A percentile compares a stretch with the other conserved stretches of the same genome.
These are phyloP conservation scores for Cryphonectria radicalis DNA, from an alignment of 2,329 filamentous ascomycete species.

Conservation along the genomic window DNA sequence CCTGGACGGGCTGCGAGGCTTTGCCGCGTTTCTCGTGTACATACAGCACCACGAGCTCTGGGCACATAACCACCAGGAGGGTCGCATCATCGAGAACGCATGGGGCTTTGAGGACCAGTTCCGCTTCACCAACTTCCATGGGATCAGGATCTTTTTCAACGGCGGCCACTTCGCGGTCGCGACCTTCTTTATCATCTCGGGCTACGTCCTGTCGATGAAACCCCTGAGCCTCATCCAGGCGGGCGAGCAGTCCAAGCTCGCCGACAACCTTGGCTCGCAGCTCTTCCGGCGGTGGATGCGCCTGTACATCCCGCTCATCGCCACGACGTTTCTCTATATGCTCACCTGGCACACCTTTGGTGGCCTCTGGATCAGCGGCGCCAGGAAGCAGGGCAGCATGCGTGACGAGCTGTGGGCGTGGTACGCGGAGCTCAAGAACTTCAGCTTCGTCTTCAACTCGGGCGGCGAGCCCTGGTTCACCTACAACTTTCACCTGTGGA, in stretches of 20 bases:
- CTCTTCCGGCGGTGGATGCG: conserved; percentile 55
- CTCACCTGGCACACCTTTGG: conserved; percentile 58
- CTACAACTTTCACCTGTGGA: conserved; percentile 66
- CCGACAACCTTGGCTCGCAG: conserved; percentile 51
- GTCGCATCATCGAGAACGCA: conserved; percentile 53
- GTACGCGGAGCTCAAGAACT: conserved; percentile 67
- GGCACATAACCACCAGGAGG: conserved; percentile 50
- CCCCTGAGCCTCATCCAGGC: conserved; percentile 51
- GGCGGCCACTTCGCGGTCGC: conserved; percentile 65
- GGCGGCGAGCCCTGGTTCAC: conserved; percentile 60
- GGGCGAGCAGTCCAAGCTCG: conserved; percentile 46
- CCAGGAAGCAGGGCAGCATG: conserved; percentile 45
- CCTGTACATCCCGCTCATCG: conserved; percentile 56
- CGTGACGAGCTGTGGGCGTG: conserved; percentile 54
- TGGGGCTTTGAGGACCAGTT: conserved; percentile 55
- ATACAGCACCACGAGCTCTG: conserved; percentile 64
- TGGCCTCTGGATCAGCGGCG: conserved; percentile 47
- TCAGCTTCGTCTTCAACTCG: conserved; percentile 67
- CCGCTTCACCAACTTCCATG: conserved; percentile 58
- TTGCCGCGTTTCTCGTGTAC: conserved; percentile 70
- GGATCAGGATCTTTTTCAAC: conserved; percentile 62
- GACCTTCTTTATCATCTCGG: conserved; percentile 61
- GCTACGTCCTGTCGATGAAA: conserved; percentile 59
- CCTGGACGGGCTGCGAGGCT: conserved; percentile 68
- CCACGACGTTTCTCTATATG: conserved; percentile 58